Evolutionary conservation across 1,139 yeast genomes (phyloP).

Genomic region (Suhomyces atakaporum): DNA sequence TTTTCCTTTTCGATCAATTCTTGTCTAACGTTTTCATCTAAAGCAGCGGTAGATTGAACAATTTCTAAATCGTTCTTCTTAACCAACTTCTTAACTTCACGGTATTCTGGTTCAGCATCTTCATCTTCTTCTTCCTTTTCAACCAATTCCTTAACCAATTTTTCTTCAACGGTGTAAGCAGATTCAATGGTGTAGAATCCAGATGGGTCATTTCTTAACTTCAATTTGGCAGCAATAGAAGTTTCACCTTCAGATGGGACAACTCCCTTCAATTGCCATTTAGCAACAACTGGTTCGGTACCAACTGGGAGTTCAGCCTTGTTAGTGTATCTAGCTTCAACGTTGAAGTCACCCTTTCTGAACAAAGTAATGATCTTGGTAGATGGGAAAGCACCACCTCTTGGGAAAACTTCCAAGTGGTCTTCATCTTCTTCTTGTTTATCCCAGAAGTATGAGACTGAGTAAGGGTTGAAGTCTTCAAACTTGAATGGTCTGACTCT

Average conservation of each 20-base stretch:
- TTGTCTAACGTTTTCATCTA: conserved; percentile 62
- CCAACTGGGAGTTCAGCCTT: conserved; percentile 73
- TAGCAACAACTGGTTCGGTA: conserved; percentile 67
- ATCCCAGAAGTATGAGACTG: conserved; percentile 96
- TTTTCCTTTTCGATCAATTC: conserved; percentile 77
- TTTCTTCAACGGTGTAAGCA: conserved; percentile 94
- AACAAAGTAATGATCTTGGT: conserved; percentile 93
- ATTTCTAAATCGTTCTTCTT: conserved; percentile 78
- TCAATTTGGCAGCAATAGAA: conserved; percentile 84
- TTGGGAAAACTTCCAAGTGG: conserved; percentile 95
- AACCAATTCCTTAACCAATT: conserved; percentile 77
- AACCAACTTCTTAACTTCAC: conserved; percentile 89
- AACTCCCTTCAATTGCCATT: conserved; percentile 88
- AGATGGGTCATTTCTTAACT: conserved; percentile 95
- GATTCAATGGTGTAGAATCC: conserved; percentile 93
- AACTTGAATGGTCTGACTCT: conserved; percentile 99
- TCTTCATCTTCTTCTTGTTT: conserved; percentile 89
- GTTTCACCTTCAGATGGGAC: conserved; percentile 73
- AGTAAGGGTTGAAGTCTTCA: conserved; percentile 89
- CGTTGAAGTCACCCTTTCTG: conserved; percentile 86
- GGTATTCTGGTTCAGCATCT: conserved; percentile 81
- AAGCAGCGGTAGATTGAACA: conserved; percentile 60
- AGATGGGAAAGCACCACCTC: conserved; percentile 89
- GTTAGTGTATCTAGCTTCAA: conserved; percentile 85
- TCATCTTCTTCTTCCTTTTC: conserved; percentile 54